Percentiles rank a stretch among this genome's conserved stretches.
Conservation (phyloP, 2,329 filamentous ascomycete species). For the Sporothrix protearum region DNA sequence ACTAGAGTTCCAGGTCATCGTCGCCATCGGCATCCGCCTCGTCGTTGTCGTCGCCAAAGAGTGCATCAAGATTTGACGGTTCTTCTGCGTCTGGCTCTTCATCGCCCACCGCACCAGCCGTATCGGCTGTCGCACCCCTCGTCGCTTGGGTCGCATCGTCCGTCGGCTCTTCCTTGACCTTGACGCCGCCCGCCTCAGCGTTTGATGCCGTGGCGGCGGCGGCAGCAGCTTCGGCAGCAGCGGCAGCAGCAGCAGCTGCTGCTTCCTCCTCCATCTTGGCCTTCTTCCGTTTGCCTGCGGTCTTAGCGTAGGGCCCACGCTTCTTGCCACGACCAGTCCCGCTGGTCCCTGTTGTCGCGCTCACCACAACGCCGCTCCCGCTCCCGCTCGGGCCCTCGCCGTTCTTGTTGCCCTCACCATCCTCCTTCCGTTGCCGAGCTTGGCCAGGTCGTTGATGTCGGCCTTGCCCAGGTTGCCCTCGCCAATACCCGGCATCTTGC, state of each 20-base stretch:
- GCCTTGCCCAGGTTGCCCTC: slow-evolving; percentile 43
- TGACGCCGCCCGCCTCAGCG: not conserved
- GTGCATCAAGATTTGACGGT: slow-evolving; percentile 21
- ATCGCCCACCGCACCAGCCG: not conserved
- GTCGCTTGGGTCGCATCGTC: not conserved
- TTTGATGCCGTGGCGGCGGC: not conserved
- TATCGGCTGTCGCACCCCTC: not conserved
- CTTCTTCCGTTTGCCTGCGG: slow-evolving; percentile 20
- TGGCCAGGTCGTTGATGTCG: slow-evolving; percentile 31
- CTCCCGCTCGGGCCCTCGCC: slow-evolving; percentile 21
- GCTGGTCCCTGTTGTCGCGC: not conserved
- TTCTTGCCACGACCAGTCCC: slow-evolving; percentile 13
- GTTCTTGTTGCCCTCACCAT: slow-evolving; percentile 12
- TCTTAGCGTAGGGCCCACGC: not conserved
- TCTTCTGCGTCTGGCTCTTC: slow-evolving; percentile 23
- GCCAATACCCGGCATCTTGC: slow-evolving; percentile 70
- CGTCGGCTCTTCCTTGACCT: not conserved
- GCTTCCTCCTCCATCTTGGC: slow-evolving; percentile 15
- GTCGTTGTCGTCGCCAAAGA: slow-evolving; percentile 24
- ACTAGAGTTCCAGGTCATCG: slow-evolving; percentile 7
- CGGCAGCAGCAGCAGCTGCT: not conserved
- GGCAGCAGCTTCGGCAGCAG: not conserved
- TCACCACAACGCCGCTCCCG: slow-evolving; percentile 32
- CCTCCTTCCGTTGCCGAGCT: slow-evolving; percentile 26
- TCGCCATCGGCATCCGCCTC: slow-evolving; percentile 13